A percentile compares a stretch with the other conserved stretches of the same genome.
These are phyloP conservation scores for Metschnikowia cerradonensis DNA, from an alignment of 805 yeast species.

Conservation along the genomic window DNA sequence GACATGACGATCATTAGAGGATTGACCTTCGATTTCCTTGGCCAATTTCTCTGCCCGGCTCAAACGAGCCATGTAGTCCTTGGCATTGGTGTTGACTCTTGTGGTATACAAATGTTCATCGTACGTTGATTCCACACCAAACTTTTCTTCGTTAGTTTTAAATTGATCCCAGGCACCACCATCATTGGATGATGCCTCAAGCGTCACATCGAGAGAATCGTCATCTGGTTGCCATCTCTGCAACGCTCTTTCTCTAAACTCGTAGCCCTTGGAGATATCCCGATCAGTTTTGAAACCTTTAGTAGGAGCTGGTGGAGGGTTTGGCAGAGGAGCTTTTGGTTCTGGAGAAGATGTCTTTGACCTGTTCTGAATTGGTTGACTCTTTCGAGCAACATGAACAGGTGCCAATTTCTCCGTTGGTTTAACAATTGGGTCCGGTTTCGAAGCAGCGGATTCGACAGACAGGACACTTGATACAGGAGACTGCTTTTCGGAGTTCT, in stretches of 20 bases:
- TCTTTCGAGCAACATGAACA: neutral
- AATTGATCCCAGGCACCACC: slow-evolving; percentile 83
- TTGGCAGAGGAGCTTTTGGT: neutral
- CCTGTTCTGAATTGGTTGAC: neutral
- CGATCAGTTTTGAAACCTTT: slow-evolving; percentile 70
- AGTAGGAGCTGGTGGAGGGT: neutral
- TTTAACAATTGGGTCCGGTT: neutral
- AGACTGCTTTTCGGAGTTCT: neutral
- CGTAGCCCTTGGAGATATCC: slow-evolving; percentile 61
- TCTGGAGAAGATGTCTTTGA: slow-evolving; percentile 1
- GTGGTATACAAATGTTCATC: slow-evolving; percentile 90
- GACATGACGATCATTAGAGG: slow-evolving; percentile 67
- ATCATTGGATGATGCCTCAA: slow-evolving; percentile 32
- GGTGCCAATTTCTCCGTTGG: neutral
- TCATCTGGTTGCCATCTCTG: slow-evolving; percentile 82
- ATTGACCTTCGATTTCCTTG: slow-evolving; percentile 69
- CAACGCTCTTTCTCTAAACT: slow-evolving; percentile 63
- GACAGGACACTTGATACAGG: neutral
- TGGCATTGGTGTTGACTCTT: slow-evolving; percentile 60
- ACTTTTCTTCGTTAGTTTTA: slow-evolving; percentile 81
- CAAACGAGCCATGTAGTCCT: slow-evolving; percentile 63
- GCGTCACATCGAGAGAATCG: slow-evolving; percentile 25
- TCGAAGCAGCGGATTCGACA: neutral
- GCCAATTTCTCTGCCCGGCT: slow-evolving; percentile 77
- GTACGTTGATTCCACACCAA: slow-evolving; percentile 80